Evolutionary conservation across 1,139 yeast genomes (phyloP).

Genomic region (Blastobotrys illinoisensis): DNA sequence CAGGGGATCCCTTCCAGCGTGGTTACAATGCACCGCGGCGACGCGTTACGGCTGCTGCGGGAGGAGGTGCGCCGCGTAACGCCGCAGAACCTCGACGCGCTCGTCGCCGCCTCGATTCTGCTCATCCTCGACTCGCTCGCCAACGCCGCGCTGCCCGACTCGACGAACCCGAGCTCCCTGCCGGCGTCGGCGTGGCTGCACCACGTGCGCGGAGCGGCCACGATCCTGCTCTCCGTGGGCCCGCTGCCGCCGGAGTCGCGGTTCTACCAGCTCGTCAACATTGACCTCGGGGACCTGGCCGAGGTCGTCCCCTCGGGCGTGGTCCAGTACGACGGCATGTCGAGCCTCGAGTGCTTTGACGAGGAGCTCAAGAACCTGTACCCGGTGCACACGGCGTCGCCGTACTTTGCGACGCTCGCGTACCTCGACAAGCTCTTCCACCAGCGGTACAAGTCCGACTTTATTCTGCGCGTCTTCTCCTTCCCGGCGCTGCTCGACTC

Average conservation of each 20-base stretch:
- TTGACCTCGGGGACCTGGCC: constrained; percentile 70
- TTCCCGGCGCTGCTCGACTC: constrained; percentile 89
- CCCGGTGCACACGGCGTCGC: constrained; percentile 78
- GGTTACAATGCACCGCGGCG: constrained; percentile 82
- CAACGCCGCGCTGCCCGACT: constrained; percentile 70
- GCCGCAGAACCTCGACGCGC: constrained; percentile 81
- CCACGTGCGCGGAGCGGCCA: constrained; percentile 95
- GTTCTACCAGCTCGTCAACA: constrained; percentile 36
- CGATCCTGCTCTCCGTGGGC: constrained; percentile 91
- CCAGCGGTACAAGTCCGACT: constrained; percentile 79
- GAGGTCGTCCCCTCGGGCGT: constrained; percentile 38
- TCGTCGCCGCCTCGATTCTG: constrained; percentile 86
- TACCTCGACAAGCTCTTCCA: constrained; percentile 73
- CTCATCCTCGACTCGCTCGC: constrained; percentile 91
- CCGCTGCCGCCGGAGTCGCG: constrained; percentile 68
- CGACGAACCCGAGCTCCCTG: constrained; percentile 40
- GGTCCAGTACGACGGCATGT: constrained; percentile 15
- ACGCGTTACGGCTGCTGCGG: constrained; percentile 70
- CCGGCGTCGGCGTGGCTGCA: constrained; percentile 97
- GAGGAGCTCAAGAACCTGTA: constrained; percentile 77
- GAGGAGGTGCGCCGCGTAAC: constrained; percentile 83
- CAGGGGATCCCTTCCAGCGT: constrained; percentile 63
- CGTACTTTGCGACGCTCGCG: constrained; percentile 79
- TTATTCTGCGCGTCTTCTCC: constrained; percentile 80
- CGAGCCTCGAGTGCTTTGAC: constrained; percentile 74